Conservation (phyloP, 495 filamentous ascomycete genomes). For the Aspergillus sparsus region DNA sequence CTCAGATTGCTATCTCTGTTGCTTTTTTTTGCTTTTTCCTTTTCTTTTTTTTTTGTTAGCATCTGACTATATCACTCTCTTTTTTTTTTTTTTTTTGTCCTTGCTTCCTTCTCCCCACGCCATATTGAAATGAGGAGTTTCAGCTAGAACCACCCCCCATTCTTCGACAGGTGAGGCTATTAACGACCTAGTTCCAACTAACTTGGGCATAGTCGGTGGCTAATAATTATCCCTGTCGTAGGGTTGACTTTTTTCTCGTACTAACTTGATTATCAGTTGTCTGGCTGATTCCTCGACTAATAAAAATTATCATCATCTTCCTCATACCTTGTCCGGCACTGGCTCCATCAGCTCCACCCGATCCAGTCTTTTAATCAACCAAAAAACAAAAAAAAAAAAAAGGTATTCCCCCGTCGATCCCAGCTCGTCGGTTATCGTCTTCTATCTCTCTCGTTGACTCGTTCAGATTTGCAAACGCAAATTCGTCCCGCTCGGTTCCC, state of each 20-base stretch:
- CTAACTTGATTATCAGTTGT: neutral
- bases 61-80: conserved; percentile 4
- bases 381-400: too few relatives aligned
- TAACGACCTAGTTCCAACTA: neutral
- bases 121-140: conserved; percentile 10
- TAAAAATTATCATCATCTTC: conserved; percentile 5
- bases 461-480: conserved; percentile 17
- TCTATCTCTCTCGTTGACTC: conserved; percentile 17
- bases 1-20: neutral
- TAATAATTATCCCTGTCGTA: neutral
- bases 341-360: conserved; percentile 3
- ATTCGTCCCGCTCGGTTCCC: conserved; percentile 26
- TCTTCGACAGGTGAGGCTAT: neutral
- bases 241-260: neutral
- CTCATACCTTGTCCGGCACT: neutral
- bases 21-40: conserved; percentile 7
- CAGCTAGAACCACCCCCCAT: neutral
- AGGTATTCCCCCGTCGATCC: conserved; percentile 2
- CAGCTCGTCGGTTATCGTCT: conserved; percentile 1
- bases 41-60: conserved; percentile 13
- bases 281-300: conserved; percentile 5
- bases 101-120: conserved; percentile 8
- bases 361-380: neutral
- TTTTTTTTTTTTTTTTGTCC: neutral
- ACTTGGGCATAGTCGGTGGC: neutral